phyloP scores from a whole-genome alignment of 805 yeast genomes.

The Zygosaccharomyces bailii region DNA sequence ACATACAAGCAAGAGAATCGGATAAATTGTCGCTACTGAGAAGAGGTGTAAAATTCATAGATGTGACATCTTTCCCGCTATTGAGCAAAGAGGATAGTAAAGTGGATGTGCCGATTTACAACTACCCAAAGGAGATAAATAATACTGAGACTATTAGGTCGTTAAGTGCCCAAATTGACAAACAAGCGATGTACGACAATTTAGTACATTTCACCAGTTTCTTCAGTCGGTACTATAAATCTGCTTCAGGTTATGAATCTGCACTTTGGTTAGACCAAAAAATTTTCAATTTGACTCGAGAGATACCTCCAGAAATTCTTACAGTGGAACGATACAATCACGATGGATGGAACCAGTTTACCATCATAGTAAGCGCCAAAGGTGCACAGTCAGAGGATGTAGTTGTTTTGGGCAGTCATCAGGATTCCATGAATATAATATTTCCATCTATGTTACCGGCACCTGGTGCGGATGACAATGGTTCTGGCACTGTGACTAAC shows the following conservation, averaged over 20 bases:
- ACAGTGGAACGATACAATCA: constrained; percentile 55
- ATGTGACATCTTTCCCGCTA: constrained; percentile 46
- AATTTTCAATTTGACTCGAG: constrained; percentile 34
- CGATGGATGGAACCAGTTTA: constrained; percentile 70
- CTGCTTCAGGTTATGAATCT: constrained; percentile 64
- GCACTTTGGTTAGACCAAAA: constrained; percentile 63
- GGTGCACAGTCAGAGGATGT: constrained; percentile 43
- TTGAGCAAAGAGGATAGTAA: constrained; percentile 12
- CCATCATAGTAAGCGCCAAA: constrained; percentile 62
- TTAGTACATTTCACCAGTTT: constrained; percentile 66
- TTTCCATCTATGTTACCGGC: constrained; percentile 67
- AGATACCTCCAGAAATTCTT: constrained; percentile 37
- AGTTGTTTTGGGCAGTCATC: constrained; percentile 85
- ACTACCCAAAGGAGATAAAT: constrained; percentile 50
- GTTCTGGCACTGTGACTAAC: constrained; percentile 78
- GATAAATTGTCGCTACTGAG: constrained; percentile 46
- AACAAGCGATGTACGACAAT: constrained; percentile 46
- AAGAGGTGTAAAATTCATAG: constrained; percentile 56
- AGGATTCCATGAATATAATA: constrained; percentile 74
- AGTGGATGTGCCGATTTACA: constrained; percentile 32
- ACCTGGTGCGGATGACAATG: constrained; percentile 96
- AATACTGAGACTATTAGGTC: constrained; percentile 40
- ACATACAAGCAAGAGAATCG: constrained; percentile 37
- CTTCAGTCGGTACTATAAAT: constrained; percentile 72
- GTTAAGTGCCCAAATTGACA: constrained; percentile 45